These are phyloP conservation scores for Darksidea phi DNA, from an alignment of 495 filamentous ascomycete species.

Conservation along the genomic window DNA sequence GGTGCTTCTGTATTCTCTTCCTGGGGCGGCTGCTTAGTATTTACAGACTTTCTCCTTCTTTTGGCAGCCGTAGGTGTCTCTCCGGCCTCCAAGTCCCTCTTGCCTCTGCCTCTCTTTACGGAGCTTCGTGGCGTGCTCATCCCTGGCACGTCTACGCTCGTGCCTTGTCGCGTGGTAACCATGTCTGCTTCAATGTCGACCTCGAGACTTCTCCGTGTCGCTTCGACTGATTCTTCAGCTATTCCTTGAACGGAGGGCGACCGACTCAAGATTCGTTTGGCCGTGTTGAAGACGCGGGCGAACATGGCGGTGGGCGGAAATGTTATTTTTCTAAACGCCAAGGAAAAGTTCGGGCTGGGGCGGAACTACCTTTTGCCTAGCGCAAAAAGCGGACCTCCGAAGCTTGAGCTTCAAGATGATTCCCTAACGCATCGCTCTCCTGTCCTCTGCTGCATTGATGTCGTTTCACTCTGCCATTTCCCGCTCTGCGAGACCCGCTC, in stretches of 20 bases:
- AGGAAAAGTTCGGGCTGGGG: constrained; percentile 6
- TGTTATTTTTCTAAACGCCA: constrained; percentile 23
- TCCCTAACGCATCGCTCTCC: background rate
- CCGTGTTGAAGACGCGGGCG: constrained; percentile 17
- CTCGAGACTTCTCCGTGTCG: background rate
- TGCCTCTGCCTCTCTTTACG: constrained; percentile 4
- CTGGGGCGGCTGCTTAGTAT: too few species aligned
- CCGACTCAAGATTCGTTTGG: constrained; percentile 25
- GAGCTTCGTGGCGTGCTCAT: constrained; percentile 6
- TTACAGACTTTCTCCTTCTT: constrained; percentile 15
- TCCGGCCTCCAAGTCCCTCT: constrained; percentile 15
- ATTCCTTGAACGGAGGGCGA: constrained; percentile 23
- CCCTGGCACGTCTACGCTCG: constrained; percentile 13
- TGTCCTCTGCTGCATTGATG: background rate
- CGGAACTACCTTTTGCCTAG: constrained; percentile 17
- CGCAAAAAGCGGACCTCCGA: constrained; percentile 11
- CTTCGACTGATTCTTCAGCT: background rate
- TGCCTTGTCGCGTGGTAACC: constrained; percentile 31
- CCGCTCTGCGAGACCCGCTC: background rate
- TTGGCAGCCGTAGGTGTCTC: constrained; percentile 13
- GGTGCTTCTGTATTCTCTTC: too few species aligned
- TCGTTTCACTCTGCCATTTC: background rate
- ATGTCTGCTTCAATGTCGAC: constrained; percentile 10
- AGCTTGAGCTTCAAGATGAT: constrained; percentile 3
- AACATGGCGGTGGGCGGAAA: constrained; percentile 25